These are phyloP conservation scores for Cutaneotrichosporon sp. DNA, from an alignment of 1,284 basidiomycete genomes.

Conservation along the genomic window DNA sequence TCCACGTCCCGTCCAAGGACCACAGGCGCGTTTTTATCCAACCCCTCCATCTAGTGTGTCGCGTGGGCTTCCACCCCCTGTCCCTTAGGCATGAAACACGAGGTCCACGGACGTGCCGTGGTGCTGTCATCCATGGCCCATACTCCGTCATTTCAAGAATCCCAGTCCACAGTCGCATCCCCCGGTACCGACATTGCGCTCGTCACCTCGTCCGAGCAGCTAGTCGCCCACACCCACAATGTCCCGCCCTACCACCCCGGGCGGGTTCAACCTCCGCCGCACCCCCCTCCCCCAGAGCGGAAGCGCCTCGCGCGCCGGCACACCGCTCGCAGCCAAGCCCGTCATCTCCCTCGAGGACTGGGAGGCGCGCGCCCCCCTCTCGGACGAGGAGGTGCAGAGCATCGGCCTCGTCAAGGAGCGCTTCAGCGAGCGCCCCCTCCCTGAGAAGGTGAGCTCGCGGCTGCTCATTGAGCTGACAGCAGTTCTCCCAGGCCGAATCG, in stretches of 20 bases:
- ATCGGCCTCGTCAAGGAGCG: slow-evolving; percentile 66
- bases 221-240: slow-evolving; percentile 1
- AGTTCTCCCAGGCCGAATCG: slow-evolving; percentile 40
- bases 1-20: not conserved
- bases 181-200: not conserved
- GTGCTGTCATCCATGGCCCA: no score
- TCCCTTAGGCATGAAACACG: not conserved
- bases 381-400: slow-evolving; percentile 68
- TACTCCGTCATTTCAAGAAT: not conserved
- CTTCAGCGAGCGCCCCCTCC: slow-evolving; percentile 64
- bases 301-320: slow-evolving; percentile 9
- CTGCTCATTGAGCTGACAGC: slow-evolving; percentile 2
- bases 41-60: not conserved
- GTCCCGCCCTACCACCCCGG: slow-evolving; percentile 26
- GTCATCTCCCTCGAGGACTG: slow-evolving; percentile 72
- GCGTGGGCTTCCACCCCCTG: not conserved
- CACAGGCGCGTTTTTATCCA: not conserved
- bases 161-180: not conserved
- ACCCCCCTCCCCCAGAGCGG: slow-evolving; percentile 15
- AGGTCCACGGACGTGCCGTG: not conserved
- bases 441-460: slow-evolving; percentile 65
- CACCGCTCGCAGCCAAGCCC: slow-evolving; percentile 18
- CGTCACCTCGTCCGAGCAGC: not conserved
- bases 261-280: slow-evolving; percentile 21
- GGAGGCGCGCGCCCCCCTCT: slow-evolving; percentile 76